Base-by-base conservation (phyloP, 83 land plant genomes). In the Picea abies region DNA sequence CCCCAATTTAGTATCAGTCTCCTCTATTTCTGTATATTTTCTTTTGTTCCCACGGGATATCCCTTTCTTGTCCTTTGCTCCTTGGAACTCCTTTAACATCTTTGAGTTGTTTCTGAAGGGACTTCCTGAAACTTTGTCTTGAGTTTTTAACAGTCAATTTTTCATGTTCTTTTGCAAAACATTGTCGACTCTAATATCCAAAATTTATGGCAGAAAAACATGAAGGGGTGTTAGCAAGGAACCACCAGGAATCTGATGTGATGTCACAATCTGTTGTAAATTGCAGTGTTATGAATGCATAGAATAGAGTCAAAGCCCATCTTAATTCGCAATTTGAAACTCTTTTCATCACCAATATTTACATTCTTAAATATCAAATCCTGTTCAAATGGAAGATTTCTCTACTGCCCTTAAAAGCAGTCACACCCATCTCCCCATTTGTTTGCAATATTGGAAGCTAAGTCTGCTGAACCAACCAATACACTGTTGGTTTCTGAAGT, bases 211-310 rank as follows among this genome's bases (percentile, higher is more conserved):
- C 22, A 93, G 72, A 86, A 82, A 79, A 47, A 87, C 89, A 26
- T 87, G 82, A 47, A 94, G 90, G 63, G 98, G 96, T 19, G 95
- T 92, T 68, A 96, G 86, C 61, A 94, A 82, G 25, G 15, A 60
- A 8, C 75, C 91, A n/a, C 89, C 92, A 63, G 63, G 86, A 60
- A 93, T 79, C 16, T 84, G 84, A 80, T 89, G 87, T 12, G 94
- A 92, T 79, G 93, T 90, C 94, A 93, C 92, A 20, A 90, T 87
- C 98, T 93, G 87, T 86, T 90, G 71, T 94, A 93, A 22, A 96
- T 84, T 78, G 85, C 93, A 72, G 90, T 87, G 80, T 89, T 93
- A 56, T 91, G 91, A 44, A 61, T 82, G 41, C 87, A 72, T 19
- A 78, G 58, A 76, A 81, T 72, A 77, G 87, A 85, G 49, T 92